These are phyloP conservation scores for Diplodia scrobiculata DNA, from an alignment of 2,329 filamentous ascomycete genomes.

Conservation along the genomic window DNA sequence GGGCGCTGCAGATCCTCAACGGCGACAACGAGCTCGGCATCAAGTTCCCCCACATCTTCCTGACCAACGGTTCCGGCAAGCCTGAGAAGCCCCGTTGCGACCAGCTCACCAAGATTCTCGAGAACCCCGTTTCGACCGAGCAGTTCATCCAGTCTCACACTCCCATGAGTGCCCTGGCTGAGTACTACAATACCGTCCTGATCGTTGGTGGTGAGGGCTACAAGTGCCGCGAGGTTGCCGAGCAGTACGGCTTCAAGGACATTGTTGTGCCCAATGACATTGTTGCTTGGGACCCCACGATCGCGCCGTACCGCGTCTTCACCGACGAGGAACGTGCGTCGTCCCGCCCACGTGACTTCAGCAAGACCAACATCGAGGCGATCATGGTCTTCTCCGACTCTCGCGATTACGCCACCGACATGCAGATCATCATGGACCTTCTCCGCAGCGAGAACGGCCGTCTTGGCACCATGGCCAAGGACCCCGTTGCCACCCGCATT, in stretches of 20 bases:
- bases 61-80: slow-evolving; percentile 75
- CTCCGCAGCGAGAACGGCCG: slow-evolving; percentile 68
- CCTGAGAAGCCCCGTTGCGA: slow-evolving; percentile 65
- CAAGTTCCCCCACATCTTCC: slow-evolving; percentile 74
- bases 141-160: slow-evolving; percentile 80
- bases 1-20: slow-evolving; percentile 70
- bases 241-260: slow-evolving; percentile 73
- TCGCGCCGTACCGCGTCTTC: slow-evolving; percentile 70
- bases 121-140: slow-evolving; percentile 66
- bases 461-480: slow-evolving; percentile 65
- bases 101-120: slow-evolving; percentile 68
- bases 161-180: slow-evolving; percentile 72
- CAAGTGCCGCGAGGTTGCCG: slow-evolving; percentile 71
- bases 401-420: slow-evolving; percentile 72
- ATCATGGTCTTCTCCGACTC: slow-evolving; percentile 76
- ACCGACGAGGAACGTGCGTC: slow-evolving; percentile 67
- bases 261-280: slow-evolving; percentile 75
- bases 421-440: slow-evolving; percentile 75
- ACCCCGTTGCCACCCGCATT: slow-evolving; percentile 66
- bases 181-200: slow-evolving; percentile 76
- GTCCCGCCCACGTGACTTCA: slow-evolving; percentile 71
- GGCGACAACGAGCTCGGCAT: slow-evolving; percentile 76
- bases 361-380: slow-evolving; percentile 70
- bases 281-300: slow-evolving; percentile 67
- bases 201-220: slow-evolving; percentile 76